phyloP scores from a whole-genome alignment of 169 alveolate genomes.

The Plasmodium inui region DNA sequence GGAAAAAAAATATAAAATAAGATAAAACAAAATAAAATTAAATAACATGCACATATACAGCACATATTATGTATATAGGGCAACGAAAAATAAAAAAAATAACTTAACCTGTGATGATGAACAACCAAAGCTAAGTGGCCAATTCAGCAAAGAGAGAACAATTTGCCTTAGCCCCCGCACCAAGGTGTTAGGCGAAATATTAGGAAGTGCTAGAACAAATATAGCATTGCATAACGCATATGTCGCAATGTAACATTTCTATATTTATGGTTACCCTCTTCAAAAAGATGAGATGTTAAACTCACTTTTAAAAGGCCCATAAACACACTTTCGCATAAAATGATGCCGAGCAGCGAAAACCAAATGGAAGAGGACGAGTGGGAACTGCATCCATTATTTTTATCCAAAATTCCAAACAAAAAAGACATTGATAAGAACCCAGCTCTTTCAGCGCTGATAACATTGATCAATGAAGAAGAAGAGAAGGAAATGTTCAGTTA shows the following conservation, averaged over 20 bases:
- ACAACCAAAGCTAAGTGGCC: not conserved
- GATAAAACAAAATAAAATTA: no score
- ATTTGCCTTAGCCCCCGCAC: not conserved
- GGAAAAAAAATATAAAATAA: slow-evolving; percentile 8
- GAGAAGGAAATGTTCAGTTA: slow-evolving; percentile 67
- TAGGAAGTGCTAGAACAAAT: not conserved
- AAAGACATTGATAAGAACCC: slow-evolving; percentile 67
- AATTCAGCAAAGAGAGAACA: not conserved
- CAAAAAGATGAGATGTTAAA: not conserved
- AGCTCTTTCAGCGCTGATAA: slow-evolving; percentile 69
- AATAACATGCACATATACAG: not conserved
- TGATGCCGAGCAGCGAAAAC: slow-evolving; percentile 4
- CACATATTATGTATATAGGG: not conserved
- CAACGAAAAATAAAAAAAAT: not conserved
- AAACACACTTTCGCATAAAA: not conserved
- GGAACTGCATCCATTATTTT: slow-evolving; percentile 74
- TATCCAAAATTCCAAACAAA: slow-evolving; percentile 74
- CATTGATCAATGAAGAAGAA: slow-evolving; percentile 72
- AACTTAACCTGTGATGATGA: not conserved
- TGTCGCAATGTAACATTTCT: not conserved
- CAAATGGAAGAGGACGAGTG: slow-evolving; percentile 52
- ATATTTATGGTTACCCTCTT: not conserved
- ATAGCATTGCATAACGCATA: not conserved
- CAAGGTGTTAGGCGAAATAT: not conserved
- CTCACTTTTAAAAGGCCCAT: not conserved